Evolutionary conservation across 2,329 filamentous ascomycete genomes (phyloP), one percentile per base, ranked within the genome.

Genomic region (Claviceps monticola): DNA sequence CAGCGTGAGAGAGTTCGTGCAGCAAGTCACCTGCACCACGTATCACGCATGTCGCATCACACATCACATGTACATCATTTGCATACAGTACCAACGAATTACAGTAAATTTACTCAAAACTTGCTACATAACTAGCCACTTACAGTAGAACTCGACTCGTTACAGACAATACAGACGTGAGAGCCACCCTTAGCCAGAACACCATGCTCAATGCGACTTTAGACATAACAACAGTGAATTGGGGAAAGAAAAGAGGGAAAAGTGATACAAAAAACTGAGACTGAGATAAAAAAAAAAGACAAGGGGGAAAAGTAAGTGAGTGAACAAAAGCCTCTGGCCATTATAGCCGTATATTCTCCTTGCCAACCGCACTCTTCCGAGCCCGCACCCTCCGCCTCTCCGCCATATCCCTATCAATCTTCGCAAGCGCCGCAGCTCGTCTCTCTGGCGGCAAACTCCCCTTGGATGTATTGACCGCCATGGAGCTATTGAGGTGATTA

Each of bases 321-420:
- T 13, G 16, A 34, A 46, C 43, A 45, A 14, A 13, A 4, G 6
- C 9, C 7, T 14, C 7, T 21, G 23, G 5, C 34, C 38, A 7
- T 11, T 56, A 69, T 21, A 69, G 68, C 53, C 64, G 65, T 55
- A 75, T 55, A 59, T 80, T 79, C 65, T 79, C 77, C 68, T 79
- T 78, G 55, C 74, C 71, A 36, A 60, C 56, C 11, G 60, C 63
- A 50, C 58, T 61, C 8, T 21, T 37, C 37, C 61, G 61, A 47
- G 61, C 62, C 48, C 64, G 62, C 29, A 62, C 59, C 53, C 64
- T 65, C 60, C 66, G 68, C 60, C 75, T 74, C 61, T 78, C 72
- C n/a, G 71, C 70, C 60, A 71, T 73, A 59, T 75, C 71, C 61
- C 72, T 69, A 61, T 79, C 73, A 14, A 81, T 71, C 7, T 76